These are phyloP conservation scores for Pigoraptor vietnamica DNA, from an alignment of 78 protist species.

Conservation along the genomic window DNA sequence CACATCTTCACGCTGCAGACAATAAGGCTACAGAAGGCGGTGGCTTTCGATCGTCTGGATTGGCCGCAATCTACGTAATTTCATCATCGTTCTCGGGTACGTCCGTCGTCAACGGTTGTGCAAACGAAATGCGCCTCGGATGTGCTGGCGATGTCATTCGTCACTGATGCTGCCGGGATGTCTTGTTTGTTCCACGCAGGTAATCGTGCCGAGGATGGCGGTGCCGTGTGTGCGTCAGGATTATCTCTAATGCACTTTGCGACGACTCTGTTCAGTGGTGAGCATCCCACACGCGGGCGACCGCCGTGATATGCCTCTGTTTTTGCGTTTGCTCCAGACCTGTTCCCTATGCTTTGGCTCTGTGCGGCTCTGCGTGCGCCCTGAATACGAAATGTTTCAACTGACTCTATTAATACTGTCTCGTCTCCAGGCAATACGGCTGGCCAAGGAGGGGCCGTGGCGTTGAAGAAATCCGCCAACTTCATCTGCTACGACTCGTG, in stretches of 20 bases:
- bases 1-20: no score
- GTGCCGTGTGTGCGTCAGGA: not conserved
- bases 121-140: no score
- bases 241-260: not conserved
- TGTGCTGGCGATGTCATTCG: no score
- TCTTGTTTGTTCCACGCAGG: not conserved
- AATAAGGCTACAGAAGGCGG: not conserved
- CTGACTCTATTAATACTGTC: not conserved
- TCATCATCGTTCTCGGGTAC: not conserved
- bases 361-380: no score
- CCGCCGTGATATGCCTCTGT: no score
- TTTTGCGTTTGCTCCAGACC: no score
- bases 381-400: no score
- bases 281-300: no score
- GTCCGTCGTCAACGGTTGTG: no score
- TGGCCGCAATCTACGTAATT: not conserved
- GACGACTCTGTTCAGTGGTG: not conserved
- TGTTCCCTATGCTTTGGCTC: no score
- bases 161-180: not conserved
- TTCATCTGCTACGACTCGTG: not conserved
- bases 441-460: not conserved
- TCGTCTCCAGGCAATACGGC: not conserved
- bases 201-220: not conserved
- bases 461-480: not conserved
- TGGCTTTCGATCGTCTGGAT: not conserved